Base-by-base conservation (phyloP, 1,139 yeast species). In the Hanseniaspora sp. region DNA sequence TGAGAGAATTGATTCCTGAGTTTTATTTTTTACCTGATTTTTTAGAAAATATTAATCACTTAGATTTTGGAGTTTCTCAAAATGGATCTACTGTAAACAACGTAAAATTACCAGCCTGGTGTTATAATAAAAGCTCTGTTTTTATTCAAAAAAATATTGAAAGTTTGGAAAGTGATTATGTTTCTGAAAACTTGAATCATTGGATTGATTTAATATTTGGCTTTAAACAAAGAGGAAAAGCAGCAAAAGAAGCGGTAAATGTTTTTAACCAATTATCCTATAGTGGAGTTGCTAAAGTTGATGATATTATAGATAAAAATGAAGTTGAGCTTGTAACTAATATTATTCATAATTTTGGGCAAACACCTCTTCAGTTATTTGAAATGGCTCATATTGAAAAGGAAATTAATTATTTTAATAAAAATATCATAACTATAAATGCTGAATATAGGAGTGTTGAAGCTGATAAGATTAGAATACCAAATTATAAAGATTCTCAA, bases 171-270 rank as follows among this genome's bases (percentile, higher is more conserved):
- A 81, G 90, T 62, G 78, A 84, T 0, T 82, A 81, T 66, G 95
- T 86, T 1, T 82, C 92, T 7, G 76, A 77, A 11, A 79, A 83
- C 60, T 69, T 86, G 45, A 86, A 86, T 63, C 73, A 76, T 56
- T 86, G 96, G 96, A 84, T 86, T 55, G 95, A 86, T 65, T 71
- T 86, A 55, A 70, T 86, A 0, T 86, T 86, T 73, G 96, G 96
- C 0, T 77, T 60, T 62, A 85, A 83, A 62, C 96, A 86, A 65
- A 74, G 74, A 54, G 95, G 95, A 0, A 69, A 70, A 2, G 79
- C 75, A 38, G 95, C 95, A 0, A 73, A 82, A 2, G 72, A 74
- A 3, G 69, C 84, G 0, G 69, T 82, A 30, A 86, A 86, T 64
- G 90, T 86, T 1, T 86, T 85, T 66, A 92, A 86, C 66, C 85